These are phyloP conservation scores for Aspergillus fumigatus DNA, from an alignment of 2,329 filamentous ascomycete species.

Conservation along the genomic window DNA sequence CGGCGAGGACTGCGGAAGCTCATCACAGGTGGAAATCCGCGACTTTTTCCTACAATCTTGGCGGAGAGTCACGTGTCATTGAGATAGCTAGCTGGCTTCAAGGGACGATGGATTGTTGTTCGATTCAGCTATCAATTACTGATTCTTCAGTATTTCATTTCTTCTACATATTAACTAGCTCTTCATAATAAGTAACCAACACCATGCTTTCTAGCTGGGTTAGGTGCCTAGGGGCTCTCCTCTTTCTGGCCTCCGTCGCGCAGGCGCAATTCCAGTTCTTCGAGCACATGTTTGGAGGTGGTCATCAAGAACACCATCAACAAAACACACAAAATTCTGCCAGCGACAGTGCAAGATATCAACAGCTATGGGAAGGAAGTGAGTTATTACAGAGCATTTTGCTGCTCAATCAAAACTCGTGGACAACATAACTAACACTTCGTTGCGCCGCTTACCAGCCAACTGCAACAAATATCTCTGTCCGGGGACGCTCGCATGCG, in stretches of 20 bases:
- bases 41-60: slow-evolving; percentile 17
- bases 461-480: slow-evolving; percentile 91
- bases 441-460: slow-evolving; percentile 45
- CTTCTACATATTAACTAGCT: background rate
- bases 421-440: slow-evolving; percentile 1
- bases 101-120: background rate
- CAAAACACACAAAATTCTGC: slow-evolving; percentile 68
- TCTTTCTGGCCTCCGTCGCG: slow-evolving; percentile 56
- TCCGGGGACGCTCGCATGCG: slow-evolving; percentile 88
- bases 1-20: slow-evolving; percentile 7
- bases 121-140: background rate
- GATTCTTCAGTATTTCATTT: background rate
- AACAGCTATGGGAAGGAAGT: slow-evolving; percentile 65
- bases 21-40: slow-evolving; percentile 14
- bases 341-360: slow-evolving; percentile 79
- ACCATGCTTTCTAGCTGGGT: slow-evolving; percentile 25
- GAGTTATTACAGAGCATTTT: slow-evolving; percentile 18
- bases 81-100: slow-evolving; percentile 31
- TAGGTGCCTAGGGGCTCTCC: slow-evolving; percentile 41
- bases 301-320: slow-evolving; percentile 52
- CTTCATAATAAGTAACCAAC: background rate
- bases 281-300: slow-evolving; percentile 87
- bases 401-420: background rate
- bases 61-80: slow-evolving; percentile 21
- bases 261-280: slow-evolving; percentile 93